Evolutionary conservation across 2,329 filamentous ascomycete genomes (phyloP).

Genomic region (Talaromyces sp.): DNA sequence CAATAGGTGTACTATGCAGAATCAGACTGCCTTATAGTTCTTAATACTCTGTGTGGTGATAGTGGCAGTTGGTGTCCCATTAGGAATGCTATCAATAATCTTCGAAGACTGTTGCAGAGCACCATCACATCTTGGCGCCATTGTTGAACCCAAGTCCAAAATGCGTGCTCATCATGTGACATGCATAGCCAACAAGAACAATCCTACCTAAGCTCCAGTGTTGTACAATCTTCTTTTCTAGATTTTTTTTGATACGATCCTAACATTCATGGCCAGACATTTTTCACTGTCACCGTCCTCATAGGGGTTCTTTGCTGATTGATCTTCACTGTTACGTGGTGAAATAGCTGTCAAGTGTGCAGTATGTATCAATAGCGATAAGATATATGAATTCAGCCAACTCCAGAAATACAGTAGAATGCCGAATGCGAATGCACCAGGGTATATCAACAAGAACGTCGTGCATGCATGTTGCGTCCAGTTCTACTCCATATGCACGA

Average conservation of each 20-base stretch:
- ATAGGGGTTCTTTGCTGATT: no score
- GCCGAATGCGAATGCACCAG: neutral
- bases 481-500: neutral
- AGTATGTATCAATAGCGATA: no score
- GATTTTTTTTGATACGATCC: conserved; percentile 24
- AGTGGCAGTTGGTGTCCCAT: neutral
- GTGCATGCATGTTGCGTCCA: neutral
- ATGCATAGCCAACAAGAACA: conserved; percentile 32
- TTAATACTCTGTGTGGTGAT: conserved; percentile 5
- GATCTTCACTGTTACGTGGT: no score
- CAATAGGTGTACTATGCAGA: no score
- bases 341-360: no score
- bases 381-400: no score
- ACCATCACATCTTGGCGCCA: conserved; percentile 23
- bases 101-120: conserved; percentile 13
- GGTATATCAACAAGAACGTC: neutral
- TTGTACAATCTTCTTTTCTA: conserved; percentile 33
- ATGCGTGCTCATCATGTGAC: conserved; percentile 35
- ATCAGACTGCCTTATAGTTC: conserved; percentile 3
- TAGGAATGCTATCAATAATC: neutral
- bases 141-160: conserved; percentile 31
- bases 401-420: neutral
- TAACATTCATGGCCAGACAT: neutral
- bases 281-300: neutral
- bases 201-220: conserved; percentile 32